These are phyloP conservation scores for Vigna reflexopilosa DNA, from an alignment of 306 rosid species.

Conservation along the genomic window DNA sequence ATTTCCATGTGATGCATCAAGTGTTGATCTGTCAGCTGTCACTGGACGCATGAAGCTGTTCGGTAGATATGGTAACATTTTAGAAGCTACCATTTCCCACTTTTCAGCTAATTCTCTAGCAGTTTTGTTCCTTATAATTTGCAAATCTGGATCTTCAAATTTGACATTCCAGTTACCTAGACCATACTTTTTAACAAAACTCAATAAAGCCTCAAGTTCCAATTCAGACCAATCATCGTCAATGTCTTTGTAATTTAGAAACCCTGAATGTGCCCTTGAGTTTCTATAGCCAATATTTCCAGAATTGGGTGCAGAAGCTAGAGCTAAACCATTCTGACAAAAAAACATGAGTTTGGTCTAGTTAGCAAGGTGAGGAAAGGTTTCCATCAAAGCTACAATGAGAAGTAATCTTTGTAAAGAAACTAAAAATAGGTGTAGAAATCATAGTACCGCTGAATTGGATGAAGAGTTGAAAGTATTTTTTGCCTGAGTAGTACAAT, in stretches of 20 bases:
- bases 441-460: not conserved
- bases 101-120: not conserved
- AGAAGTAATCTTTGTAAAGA: not conserved
- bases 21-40: not conserved
- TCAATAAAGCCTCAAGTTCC: not conserved
- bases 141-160: not conserved
- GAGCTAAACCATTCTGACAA: not conserved
- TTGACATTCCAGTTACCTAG: not conserved
- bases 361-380: not conserved
- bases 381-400: not conserved
- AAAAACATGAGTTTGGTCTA: not conserved
- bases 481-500: not conserved
- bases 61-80: not conserved
- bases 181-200: not conserved
- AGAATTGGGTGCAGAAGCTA: not conserved
- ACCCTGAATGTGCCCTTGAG: not conserved
- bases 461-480: not conserved
- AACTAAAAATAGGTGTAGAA: not conserved
- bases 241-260: not conserved
- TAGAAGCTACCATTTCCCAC: not conserved
- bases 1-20: not conserved
- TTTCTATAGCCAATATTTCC: not conserved
- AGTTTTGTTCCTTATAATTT: not conserved
- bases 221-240: not conserved
- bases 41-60: not conserved